Base-by-base conservation (phyloP, 345 rosid species). In the Hibiscus trionum region DNA sequence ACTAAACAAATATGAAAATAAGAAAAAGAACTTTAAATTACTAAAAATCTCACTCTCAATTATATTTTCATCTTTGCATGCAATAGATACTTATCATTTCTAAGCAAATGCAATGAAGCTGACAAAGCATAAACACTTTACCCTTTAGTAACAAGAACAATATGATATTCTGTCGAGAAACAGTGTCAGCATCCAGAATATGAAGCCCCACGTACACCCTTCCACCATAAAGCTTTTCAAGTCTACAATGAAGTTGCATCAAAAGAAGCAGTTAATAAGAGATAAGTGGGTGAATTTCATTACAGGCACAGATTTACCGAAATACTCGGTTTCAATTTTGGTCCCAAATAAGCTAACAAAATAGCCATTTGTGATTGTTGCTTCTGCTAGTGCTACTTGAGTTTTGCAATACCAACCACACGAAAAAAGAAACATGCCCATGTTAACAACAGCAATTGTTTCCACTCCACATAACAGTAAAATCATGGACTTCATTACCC, bases 201-300 rank as follows among this genome's bases (percentile, higher is more conserved):
- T 89, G 90, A 75, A 94, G 98, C 58, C 98, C 98, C 3, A 85
- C 84, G 66, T 87, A 88, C 4, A 84, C 88, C 68, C 90, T 94
- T 56, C 98, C 98, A 69, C 88, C 88, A 73, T 88, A 84, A 66
- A 91, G 88, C 87, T 91, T 91, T 73, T 91, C 97, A 26, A 94
- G 84, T 61, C 97, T 93, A 62, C 42, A 75, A 16, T 49, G 59
- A 21, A 35, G 58, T 2, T 16, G 10, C 53, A 47, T 12, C n/a
- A 56, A 31, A n/a, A 59, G 47, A 62, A 61, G 1, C 19, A 27
- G 14, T 24, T 42, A 24, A 21, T 11, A 37, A 12, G 31, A 29
- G 31, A 50, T 35, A 8, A 35, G 10, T 26, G 15, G 2, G 16
- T 0, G 10, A 10, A 64, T 19, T 39, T 19, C 27, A 64, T 7